phyloP scores from a whole-genome alignment of 305 asterid genomes.

The Lippia alba region DNA sequence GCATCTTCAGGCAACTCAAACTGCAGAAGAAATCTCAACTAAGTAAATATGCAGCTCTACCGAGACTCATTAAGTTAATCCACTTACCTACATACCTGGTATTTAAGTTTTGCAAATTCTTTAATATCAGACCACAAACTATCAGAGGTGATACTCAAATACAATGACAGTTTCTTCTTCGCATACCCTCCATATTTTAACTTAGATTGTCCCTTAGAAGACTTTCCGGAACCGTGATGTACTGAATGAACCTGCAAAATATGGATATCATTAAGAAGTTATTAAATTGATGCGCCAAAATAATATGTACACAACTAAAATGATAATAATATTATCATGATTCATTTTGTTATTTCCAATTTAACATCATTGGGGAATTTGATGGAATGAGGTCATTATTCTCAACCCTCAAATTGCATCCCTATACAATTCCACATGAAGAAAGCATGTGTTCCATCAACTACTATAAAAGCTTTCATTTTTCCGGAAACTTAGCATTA shows the following conservation, averaged over 20 bases:
- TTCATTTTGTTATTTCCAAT: conserved; percentile 22
- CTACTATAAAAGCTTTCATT: background rate
- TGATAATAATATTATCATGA: conserved; percentile 17
- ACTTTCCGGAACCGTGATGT: conserved; percentile 59
- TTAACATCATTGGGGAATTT: conserved; percentile 18
- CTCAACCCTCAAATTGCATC: conserved; percentile 9
- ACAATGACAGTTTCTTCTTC: conserved; percentile 67
- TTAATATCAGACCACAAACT: conserved; percentile 85
- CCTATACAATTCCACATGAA: background rate
- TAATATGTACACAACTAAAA: conserved; percentile 7
- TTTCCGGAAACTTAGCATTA: too few species aligned
- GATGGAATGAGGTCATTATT: conserved; percentile 7
- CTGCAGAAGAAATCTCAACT: conserved; percentile 45
- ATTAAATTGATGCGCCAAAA: conserved; percentile 17
- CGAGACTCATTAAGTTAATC: background rate
- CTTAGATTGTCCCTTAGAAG: conserved; percentile 64
- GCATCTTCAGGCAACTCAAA: conserved; percentile 78
- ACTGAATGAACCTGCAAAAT: conserved; percentile 61
- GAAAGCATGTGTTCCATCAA: background rate
- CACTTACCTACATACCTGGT: conserved; percentile 59
- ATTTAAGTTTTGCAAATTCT: conserved; percentile 78
- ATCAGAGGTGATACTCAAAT: conserved; percentile 62
- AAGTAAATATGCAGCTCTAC: conserved; percentile 17
- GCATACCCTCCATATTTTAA: conserved; percentile 47
- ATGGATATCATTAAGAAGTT: background rate